phyloP scores from a whole-genome alignment of 73 alveolate genomes.

The Blepharisma japonicum region DNA sequence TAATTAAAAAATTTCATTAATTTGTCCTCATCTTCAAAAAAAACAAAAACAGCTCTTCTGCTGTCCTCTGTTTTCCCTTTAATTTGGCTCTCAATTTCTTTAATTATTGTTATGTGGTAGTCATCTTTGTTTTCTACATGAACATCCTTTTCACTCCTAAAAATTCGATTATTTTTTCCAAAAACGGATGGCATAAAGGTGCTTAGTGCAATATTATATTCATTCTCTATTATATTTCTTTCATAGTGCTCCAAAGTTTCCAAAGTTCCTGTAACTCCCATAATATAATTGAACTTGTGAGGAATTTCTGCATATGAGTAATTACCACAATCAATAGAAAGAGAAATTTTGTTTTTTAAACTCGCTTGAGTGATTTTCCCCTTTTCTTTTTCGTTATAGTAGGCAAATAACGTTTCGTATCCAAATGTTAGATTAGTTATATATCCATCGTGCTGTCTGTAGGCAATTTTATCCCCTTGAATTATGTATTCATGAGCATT shows the following conservation, averaged over 20 bases:
- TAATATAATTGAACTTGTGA: neutral
- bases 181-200: conserved; percentile 42
- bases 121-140: neutral
- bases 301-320: conserved; percentile 39
- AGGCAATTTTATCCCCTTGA: conserved; percentile 30
- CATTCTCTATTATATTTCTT: conserved; percentile 12
- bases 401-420: conserved; percentile 38
- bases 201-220: neutral
- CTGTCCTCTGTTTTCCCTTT: no score
- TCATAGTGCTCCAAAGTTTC: conserved; percentile 3
- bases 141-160: neutral
- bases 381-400: neutral
- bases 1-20: neutral
- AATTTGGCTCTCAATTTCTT: neutral
- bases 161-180: conserved; percentile 26
- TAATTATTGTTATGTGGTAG: neutral
- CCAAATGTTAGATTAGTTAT: conserved; percentile 1
- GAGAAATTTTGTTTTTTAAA: conserved; percentile 11
- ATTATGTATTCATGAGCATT: no score
- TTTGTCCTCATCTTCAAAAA: neutral
- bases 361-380: neutral
- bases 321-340: conserved; percentile 24
- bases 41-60: neutral
- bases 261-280: conserved; percentile 42
- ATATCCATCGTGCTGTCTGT: conserved; percentile 25